Base-by-base conservation (phyloP, 164 flowering plant genomes). In the Saururus chinensis region DNA sequence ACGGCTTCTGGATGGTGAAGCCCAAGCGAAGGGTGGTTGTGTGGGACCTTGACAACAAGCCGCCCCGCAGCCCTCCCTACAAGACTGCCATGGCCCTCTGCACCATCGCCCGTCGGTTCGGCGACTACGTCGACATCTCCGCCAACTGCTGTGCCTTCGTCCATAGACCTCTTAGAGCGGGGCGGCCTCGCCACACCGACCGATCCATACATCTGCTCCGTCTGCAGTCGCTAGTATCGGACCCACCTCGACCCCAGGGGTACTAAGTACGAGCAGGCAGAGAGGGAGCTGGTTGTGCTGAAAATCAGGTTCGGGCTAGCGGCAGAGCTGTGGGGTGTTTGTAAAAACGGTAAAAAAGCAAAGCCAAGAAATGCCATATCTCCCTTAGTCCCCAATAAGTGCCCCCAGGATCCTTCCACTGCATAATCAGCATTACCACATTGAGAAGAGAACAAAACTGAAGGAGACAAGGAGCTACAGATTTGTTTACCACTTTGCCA, bases 21-120 rank as follows among this genome's bases (percentile, higher is more conserved):
- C 78, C 71, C 57, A 80, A 78, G 53, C 86, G 82, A 56, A 97
- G 88, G 10, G 97, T 85, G 9, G 74, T 92, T 24, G 60, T 92
- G 1, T 92, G 98, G 98, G 98, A 92, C 74, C 79, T 92, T 16
- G 98, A 92, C 74, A 89, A 88, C 79, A 89, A 92, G 69, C 97
- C 98, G 8, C 97, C 97, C 0, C 84, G 88, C 0, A 97, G 97
- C 21, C 90, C 96, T 6, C 97, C 97, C 23, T 93, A 79, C 76
- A 63, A 76, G 26, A 96, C 96, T 0, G 98, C 96, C 12, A 64
- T 80, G 74, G 71, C 89, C 0, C 71, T 89, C 19, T 74, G 64
- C 54, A 20, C 42, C 12, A 60, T 85, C 21, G 96, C 97, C 8
- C 59, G 66, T 59, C 62, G 40, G n/a, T 86, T 93, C 71, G 98